A percentile compares a stretch with the other conserved stretches of the same genome.
Evolutionary conservation across 805 yeast species (phyloP).

Genomic region (Nakazawaea ernobii): DNA sequence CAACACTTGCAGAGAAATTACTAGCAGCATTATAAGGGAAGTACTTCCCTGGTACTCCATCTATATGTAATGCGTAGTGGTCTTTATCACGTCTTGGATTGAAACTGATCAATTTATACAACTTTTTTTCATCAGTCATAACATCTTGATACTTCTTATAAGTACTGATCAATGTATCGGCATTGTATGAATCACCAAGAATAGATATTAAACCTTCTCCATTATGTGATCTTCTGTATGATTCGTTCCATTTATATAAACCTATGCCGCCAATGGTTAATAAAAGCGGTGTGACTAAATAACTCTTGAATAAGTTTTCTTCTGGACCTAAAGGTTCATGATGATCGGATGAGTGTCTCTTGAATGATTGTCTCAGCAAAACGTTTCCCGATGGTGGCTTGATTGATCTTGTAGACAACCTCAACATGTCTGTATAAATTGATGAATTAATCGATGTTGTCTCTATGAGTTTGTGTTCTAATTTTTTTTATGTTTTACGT

Average conservation of each 20-base stretch:
- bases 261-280: conserved; percentile 29
- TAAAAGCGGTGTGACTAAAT: conserved; percentile 17
- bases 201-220: conserved; percentile 18
- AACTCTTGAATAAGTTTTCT: conserved; percentile 23
- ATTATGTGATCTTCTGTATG: conserved; percentile 40
- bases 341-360: conserved; percentile 12
- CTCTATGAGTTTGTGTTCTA: neutral
- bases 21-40: conserved; percentile 22
- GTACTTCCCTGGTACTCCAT: conserved; percentile 22
- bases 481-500: conserved; percentile 4
- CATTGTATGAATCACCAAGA: neutral
- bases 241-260: conserved; percentile 41
- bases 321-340: conserved; percentile 20
- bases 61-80: conserved; percentile 15
- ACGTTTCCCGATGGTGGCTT: neutral
- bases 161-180: neutral
- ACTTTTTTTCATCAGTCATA: neutral
- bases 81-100: conserved; percentile 11
- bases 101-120: conserved; percentile 8
- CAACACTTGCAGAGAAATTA: conserved; percentile 22
- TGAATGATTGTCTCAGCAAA: conserved; percentile 1
- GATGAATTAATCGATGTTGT: neutral
- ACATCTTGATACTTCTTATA: neutral
- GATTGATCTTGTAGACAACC: conserved; percentile 2
- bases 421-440: conserved; percentile 1